Base-by-base conservation (phyloP, 345 rosid genomes). In the Mangifera indica region DNA sequence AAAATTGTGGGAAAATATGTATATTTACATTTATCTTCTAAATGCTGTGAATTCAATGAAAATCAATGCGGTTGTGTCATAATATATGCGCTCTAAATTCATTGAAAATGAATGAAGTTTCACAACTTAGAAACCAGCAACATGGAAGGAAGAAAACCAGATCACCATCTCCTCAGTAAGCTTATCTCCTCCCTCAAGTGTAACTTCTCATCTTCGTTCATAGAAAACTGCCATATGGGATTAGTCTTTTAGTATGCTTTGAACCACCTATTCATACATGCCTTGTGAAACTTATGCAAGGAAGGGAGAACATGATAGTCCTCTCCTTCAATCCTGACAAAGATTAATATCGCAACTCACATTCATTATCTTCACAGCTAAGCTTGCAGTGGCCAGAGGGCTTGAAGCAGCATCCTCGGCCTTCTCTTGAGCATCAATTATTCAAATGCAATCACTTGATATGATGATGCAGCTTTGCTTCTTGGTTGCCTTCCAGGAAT, bases 191-290 rank as follows among this genome's bases (percentile, higher is more conserved):
- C 84, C 63, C 78, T 75, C 29, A 32, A 63, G 44, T 44, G 34
- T 64, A 20, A 59, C 32, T 62, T 63, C 56, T 67, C 74, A 13
- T 70, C 79, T 60, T 80, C 72, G 25, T 59, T 86, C 79, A 84
- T 58, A 0, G 84, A 82, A 72, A 83, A 88, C 66, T 96, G 81
- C 77, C 98, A 93, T 1, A 91, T 51, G 0, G 98, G 98, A 66
- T 97, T 91, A 0, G 90, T 87, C 71, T 81, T 90, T 18, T 79
- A 73, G 69, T 84, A 81, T 55, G 66, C 82, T 64, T 73, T 51
- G 52, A 89, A 85, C 98, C 97, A 93, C 21, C 81, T 86, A 2
- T 90, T 87, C 0, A 94, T 79, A 61, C 97, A 94, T 3, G 25
- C 75, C 71, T 63, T 79, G 78, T n/a, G n/a, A n/a, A n/a, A n/a